phyloP scores from a whole-genome alignment of 495 filamentous ascomycete species.

The Neurospora sublineolata region DNA sequence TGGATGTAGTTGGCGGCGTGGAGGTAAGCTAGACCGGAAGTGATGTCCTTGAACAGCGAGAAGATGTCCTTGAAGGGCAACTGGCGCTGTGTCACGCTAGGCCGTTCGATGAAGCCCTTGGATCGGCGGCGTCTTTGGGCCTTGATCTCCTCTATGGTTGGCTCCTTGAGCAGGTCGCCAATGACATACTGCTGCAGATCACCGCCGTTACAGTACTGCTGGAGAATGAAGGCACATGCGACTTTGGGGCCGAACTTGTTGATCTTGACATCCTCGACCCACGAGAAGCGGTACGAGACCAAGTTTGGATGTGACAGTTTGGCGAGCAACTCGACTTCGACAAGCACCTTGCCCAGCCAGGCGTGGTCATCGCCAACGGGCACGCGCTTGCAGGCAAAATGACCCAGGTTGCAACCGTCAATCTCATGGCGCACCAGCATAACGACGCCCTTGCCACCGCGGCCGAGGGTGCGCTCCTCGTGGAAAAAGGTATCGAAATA shows the following conservation, averaged over 20 bases:
- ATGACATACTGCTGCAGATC: constrained; percentile 80
- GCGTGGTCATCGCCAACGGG: constrained; percentile 91
- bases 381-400: constrained; percentile 94
- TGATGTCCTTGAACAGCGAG: constrained; percentile 92
- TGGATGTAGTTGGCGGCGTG: constrained; percentile 94
- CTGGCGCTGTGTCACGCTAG: constrained; percentile 40
- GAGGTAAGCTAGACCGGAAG: constrained; percentile 78
- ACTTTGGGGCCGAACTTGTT: constrained; percentile 82
- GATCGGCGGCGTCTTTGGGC: constrained; percentile 72
- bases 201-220: constrained; percentile 95
- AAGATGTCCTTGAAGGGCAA: constrained; percentile 87
- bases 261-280: constrained; percentile 82
- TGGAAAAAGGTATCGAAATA: constrained; percentile 91
- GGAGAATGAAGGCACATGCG: constrained; percentile 90
- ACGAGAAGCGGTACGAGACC: constrained; percentile 95
- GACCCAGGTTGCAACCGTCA: constrained; percentile 70
- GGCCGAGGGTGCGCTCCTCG: constrained; percentile 72
- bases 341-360: constrained; percentile 86
- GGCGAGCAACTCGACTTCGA: constrained; percentile 86
- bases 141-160: constrained; percentile 73
- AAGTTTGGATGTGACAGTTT: constrained; percentile 86
- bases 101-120: constrained; percentile 38
- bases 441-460: constrained; percentile 90
- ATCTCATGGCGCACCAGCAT: constrained; percentile 82
- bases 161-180: constrained; percentile 45